Evolutionary conservation across 75 land plant genomes (phyloP), one percentile per base, ranked within the genome.

Genomic region (Chamaecyparis obtusa): DNA sequence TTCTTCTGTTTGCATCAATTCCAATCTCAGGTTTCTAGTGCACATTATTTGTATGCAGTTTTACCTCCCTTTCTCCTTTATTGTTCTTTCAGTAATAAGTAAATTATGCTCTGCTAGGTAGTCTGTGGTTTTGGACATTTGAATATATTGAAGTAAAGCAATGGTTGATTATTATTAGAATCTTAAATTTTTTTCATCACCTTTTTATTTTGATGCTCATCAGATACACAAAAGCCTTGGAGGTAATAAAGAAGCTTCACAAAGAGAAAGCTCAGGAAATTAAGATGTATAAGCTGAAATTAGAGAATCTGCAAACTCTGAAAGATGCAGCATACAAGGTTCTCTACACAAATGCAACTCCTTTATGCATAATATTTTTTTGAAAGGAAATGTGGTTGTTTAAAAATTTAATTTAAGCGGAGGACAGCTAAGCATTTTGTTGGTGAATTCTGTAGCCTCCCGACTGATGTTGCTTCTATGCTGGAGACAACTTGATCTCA

Each of bases 321-420:
- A 96, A 95, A 87, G 98, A 98, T 94, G 95, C 96, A 43, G 99
- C 99, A 43, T 95, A 89, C 84, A 96, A 94, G 98, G 99, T 97
- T 57, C 33, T 86, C 55, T 19, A 16, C 14, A 86, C 43, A 33
- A 37, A 39, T 67, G 48, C 76, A 74, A 64, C 27, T 17, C n/a
- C 60, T 71, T 85, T 36, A 19, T 30, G 82, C 76, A n/a, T 56
- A 33, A 85, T 15, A 7, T 85, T 32, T 67, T 21, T 85, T 85
- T 81, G 51, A 46, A 81, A 43, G 76, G 33, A 32, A 80, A 48
- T 4, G 33, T 8, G 13, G 14, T 81, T 81, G 48, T 37, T 41
- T 39, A 24, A 9, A 9, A 49, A 51, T 51, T 14, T 51, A 51
- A 44, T 27, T 81, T 81, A 17, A 44, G 16, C 43, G 46, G 32